Evolutionary conservation across 768 basidiomycete genomes (phyloP), one percentile per base, ranked within the genome.

Genomic region (Artomyces pyxidatus): DNA sequence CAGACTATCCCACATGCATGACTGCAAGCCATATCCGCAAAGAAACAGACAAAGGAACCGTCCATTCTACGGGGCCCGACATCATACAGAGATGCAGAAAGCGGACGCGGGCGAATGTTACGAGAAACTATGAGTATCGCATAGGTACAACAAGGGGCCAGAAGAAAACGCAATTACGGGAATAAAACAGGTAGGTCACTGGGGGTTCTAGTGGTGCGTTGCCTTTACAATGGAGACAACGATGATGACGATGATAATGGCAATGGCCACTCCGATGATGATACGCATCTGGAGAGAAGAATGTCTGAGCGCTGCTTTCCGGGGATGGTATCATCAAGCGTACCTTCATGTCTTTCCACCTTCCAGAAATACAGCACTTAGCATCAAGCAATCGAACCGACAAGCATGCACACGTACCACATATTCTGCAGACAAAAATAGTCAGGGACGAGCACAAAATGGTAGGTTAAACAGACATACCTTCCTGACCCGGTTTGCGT

Each of bases 341-440:
- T 50, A 87, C 88, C 84, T 92, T 92, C 88, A 92, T 92, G 65
- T 96, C 93, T 66, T 96, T 94, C 92, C 92, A 94, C 88, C 88
- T 90, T 47, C 4, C 42, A 6, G 26, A 14, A n/a, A n/a, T 14
- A n/a, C n/a, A n/a, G n/a, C n/a, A n/a, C n/a, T n/a, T n/a, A n/a
- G n/a, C n/a, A n/a, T n/a, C n/a, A n/a, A n/a, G n/a, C n/a, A n/a
- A n/a, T n/a, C n/a, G n/a, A n/a, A n/a, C n/a, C n/a, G n/a, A n/a
- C n/a, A n/a, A n/a, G n/a, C n/a, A n/a, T n/a, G n/a, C n/a, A n/a
- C 42, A 71, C 86, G 70, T 79, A 89, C 88, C 88, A 92, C 88
- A 91, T 91, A 63, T 89, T 91, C 89, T 90, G 57, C 10, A n/a
- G n/a, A n/a, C n/a, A 42, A 11, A 48, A 37, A 39, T 46, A 40